These are phyloP conservation scores for Orychophragmus violaceus DNA, from an alignment of 345 rosid species.

Conservation along the genomic window DNA sequence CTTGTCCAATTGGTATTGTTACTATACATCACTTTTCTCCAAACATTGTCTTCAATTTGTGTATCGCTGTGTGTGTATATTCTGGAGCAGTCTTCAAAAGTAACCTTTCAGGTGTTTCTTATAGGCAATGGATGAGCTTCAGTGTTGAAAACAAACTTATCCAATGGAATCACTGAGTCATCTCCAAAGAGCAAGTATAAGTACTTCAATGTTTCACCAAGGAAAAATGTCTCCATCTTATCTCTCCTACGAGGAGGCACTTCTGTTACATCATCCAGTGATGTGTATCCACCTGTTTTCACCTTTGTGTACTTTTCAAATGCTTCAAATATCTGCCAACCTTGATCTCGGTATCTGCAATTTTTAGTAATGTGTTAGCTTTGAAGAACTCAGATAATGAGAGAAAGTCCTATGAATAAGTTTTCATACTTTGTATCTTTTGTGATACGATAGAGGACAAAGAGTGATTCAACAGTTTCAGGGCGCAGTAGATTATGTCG, in stretches of 20 bases:
- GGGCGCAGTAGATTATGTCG: constrained; percentile 94
- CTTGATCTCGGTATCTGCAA: constrained; percentile 86
- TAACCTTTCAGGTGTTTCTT: constrained; percentile 30
- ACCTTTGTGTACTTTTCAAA: constrained; percentile 85
- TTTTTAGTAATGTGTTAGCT: constrained; percentile 1
- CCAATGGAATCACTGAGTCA: constrained; percentile 63
- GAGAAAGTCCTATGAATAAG: neutral
- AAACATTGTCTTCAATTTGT: constrained; percentile 3
- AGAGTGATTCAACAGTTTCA: constrained; percentile 94
- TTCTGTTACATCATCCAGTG: constrained; percentile 71
- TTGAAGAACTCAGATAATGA: neutral
- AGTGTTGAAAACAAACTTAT: constrained; percentile 80
- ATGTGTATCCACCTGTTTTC: constrained; percentile 75
- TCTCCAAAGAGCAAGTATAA: constrained; percentile 88
- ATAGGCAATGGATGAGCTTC: constrained; percentile 95
- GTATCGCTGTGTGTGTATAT: constrained; percentile 2
- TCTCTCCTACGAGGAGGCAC: constrained; percentile 81
- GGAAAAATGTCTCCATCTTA: constrained; percentile 93
- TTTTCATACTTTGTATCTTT: constrained; percentile 64
- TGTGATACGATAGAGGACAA: constrained; percentile 78
- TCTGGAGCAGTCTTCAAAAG: constrained; percentile 10
- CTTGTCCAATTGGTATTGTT: constrained; percentile 1
- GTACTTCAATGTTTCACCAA: constrained; percentile 87
- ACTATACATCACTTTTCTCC: constrained; percentile 19
- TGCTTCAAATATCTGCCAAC: constrained; percentile 94